These are phyloP conservation scores for Marasmius fiardii DNA, from an alignment of 1,284 basidiomycete species.

Conservation along the genomic window DNA sequence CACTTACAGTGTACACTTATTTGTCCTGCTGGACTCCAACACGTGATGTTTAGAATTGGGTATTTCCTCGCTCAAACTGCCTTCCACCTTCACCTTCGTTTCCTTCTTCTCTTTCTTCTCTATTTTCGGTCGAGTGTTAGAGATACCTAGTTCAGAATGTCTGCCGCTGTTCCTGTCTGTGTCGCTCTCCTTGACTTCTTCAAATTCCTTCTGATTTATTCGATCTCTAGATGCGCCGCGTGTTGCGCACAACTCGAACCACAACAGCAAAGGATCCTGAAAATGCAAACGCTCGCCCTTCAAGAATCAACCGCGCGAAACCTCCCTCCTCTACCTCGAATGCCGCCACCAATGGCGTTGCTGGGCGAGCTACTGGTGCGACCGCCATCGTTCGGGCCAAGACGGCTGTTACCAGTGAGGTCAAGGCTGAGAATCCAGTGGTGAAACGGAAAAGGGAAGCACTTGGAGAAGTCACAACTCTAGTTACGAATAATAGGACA, in stretches of 20 bases:
- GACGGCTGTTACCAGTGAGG: constrained; percentile 27
- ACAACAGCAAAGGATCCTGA: constrained; percentile 58
- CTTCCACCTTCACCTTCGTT: constrained; percentile 38
- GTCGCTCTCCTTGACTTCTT: background rate
- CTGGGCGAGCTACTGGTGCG: constrained; percentile 38
- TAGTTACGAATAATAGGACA: constrained; percentile 44
- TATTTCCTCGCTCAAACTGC: background rate
- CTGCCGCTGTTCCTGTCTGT: constrained; percentile 10
- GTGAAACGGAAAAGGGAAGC: constrained; percentile 76
- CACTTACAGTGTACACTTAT: too few relatives aligned
- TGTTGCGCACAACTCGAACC: constrained; percentile 49
- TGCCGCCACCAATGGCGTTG: constrained; percentile 34
- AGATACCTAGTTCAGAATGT: constrained; percentile 7
- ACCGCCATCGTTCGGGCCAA: constrained; percentile 53
- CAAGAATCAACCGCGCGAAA: constrained; percentile 55
- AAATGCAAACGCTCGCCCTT: constrained; percentile 58
- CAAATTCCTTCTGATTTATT: constrained; percentile 4
- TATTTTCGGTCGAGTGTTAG: constrained; percentile 32
- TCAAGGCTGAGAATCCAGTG: constrained; percentile 38
- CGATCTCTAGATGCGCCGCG: constrained; percentile 48
- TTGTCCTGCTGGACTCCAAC: constrained; percentile 23
- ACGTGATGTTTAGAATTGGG: constrained; percentile 65
- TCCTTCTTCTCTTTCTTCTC: constrained; percentile 41
- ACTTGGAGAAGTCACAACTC: constrained; percentile 60
- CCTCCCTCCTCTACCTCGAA: constrained; percentile 40